Evolutionary conservation across 2,329 filamentous ascomycete species (phyloP).

Genomic region (Coniochaeta prunicola): DNA sequence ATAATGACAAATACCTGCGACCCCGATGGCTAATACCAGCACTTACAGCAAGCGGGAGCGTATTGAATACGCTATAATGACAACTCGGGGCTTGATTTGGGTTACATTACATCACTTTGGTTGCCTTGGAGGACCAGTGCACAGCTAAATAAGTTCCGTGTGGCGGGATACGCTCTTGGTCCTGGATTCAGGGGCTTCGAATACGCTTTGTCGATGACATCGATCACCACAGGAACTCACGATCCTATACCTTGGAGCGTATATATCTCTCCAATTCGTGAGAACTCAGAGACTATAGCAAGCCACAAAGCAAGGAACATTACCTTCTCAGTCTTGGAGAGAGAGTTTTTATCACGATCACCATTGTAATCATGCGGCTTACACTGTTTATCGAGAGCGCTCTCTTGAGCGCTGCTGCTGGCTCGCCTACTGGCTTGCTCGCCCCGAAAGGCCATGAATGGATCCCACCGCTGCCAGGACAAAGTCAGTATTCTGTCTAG

Average conservation of each 20-base stretch:
- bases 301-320: background rate
- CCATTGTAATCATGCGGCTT: slow-evolving; percentile 4
- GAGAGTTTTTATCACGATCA: no score
- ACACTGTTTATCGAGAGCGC: background rate
- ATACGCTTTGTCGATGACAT: background rate
- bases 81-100: background rate
- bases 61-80: background rate
- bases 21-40: background rate
- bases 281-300: background rate
- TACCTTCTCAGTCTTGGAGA: background rate
- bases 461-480: background rate
- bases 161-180: background rate
- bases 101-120: background rate
- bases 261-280: background rate
- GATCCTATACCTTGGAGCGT: background rate
- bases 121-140: background rate
- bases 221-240: background rate
- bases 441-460: slow-evolving; percentile 7
- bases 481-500: slow-evolving; percentile 3
- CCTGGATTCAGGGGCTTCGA: background rate
- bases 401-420: slow-evolving; percentile 4
- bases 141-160: background rate
- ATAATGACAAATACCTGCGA: no score
- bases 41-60: background rate
- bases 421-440: background rate